Evolutionary conservation across 805 yeast genomes (phyloP).

Genomic region (Suhomyces sp.): DNA sequence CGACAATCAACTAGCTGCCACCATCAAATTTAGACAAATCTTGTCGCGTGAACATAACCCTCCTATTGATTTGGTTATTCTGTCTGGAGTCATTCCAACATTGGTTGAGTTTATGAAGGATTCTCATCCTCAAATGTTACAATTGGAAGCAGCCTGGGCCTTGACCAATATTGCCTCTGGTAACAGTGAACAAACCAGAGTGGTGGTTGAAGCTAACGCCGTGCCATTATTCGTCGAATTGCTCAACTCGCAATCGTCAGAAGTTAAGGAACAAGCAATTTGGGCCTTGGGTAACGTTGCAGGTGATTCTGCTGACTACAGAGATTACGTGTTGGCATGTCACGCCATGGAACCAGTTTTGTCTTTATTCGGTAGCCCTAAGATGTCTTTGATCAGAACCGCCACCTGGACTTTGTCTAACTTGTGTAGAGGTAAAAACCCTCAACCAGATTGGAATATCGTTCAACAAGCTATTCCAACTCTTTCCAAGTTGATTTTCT

Average conservation of each 20-base stretch:
- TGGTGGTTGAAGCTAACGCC: conserved; percentile 91
- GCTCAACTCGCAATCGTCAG: conserved; percentile 75
- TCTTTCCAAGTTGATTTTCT: conserved; percentile 84
- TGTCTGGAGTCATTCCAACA: conserved; percentile 89
- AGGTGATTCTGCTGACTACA: conserved; percentile 87
- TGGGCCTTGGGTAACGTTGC: conserved; percentile 99
- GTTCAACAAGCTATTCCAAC: conserved; percentile 90
- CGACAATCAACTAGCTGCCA: conserved; percentile 81
- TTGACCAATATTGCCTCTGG: conserved; percentile 97
- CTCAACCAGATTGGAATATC: conserved; percentile 92
- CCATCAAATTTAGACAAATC: conserved; percentile 90
- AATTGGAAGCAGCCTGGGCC: conserved; percentile 99
- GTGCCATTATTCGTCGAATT: conserved; percentile 87
- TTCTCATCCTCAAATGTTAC: conserved; percentile 79
- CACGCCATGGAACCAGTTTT: conserved; percentile 90
- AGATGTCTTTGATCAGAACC: conserved; percentile 88
- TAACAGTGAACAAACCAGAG: conserved; percentile 79
- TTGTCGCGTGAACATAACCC: conserved; percentile 93
- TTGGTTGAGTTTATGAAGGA: conserved; percentile 79
- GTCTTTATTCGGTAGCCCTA: conserved; percentile 71
- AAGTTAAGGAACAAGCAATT: conserved; percentile 97
- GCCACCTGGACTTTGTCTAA: conserved; percentile 98
- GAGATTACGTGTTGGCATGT: conserved; percentile 84
- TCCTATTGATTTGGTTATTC: conserved; percentile 90
- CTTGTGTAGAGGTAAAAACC: conserved; percentile 93